Percentiles rank a stretch among this genome's conserved stretches.
These are phyloP conservation scores for Mycena alexandri DNA, from an alignment of 768 basidiomycete species.

Conservation along the genomic window DNA sequence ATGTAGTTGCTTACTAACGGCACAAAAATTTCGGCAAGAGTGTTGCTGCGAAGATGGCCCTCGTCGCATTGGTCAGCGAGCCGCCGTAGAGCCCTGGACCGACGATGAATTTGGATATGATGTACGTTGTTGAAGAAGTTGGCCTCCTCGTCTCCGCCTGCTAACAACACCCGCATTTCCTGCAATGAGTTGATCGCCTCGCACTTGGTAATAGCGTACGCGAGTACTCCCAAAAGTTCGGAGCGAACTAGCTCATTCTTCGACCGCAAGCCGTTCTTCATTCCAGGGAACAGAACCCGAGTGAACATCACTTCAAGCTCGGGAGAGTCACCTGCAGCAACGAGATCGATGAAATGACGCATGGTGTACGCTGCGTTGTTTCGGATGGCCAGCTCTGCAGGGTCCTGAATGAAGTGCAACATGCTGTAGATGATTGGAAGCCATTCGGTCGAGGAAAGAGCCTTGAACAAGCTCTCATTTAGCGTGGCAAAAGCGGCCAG, in stretches of 20 bases:
- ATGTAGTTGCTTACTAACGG: conserved; percentile 91
- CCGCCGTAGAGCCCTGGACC: conserved; percentile 87
- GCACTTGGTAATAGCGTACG: conserved; percentile 78
- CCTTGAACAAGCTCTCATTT: conserved; percentile 73
- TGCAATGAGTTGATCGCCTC: conserved; percentile 68
- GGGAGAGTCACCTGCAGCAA: conserved; percentile 54
- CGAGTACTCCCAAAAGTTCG: conserved; percentile 85
- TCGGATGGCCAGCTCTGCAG: conserved; percentile 87
- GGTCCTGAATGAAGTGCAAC: conserved; percentile 89
- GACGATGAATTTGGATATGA: conserved; percentile 93
- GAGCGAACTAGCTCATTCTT: conserved; percentile 89
- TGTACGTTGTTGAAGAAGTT: conserved; percentile 97
- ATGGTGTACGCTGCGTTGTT: conserved; percentile 83
- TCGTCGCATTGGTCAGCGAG: conserved; percentile 82
- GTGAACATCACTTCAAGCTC: conserved; percentile 70
- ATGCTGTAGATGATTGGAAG: conserved; percentile 85
- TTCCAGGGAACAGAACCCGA: conserved; percentile 76
- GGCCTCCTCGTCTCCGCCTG: conserved; percentile 91
- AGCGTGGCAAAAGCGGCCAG: conserved; percentile 79
- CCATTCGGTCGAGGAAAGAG: conserved; percentile 75
- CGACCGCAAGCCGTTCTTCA: conserved; percentile 84
- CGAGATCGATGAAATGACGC: conserved; percentile 80
- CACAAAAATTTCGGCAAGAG: conserved; percentile 84
- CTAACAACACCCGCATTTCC: conserved; percentile 87
- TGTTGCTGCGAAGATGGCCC: conserved; percentile 73